Percentiles rank a stretch among this genome's conserved stretches.
Evolutionary conservation across 805 yeast species (phyloP).

Genomic region (Lachancea sp.): DNA sequence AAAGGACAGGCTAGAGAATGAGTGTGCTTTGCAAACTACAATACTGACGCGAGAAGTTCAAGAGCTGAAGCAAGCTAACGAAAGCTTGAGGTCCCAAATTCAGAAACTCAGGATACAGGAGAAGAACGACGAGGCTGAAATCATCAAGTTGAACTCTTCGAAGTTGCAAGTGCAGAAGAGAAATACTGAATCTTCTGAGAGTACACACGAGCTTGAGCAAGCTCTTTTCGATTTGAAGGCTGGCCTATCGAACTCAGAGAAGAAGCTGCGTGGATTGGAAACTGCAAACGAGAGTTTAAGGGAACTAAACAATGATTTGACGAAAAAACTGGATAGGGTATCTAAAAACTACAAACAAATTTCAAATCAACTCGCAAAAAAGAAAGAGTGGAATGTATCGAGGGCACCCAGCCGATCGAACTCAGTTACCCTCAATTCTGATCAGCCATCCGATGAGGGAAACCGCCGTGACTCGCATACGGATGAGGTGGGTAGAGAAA

Average conservation of each 20-base stretch:
- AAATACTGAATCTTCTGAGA: conserved; percentile 23
- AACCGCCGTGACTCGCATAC: conserved; percentile 20
- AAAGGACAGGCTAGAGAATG: conserved; percentile 52
- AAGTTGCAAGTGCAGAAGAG: conserved; percentile 29
- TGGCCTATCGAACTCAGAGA: conserved; percentile 46
- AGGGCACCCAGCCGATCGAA: conserved; percentile 34
- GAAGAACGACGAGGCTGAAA: conserved; percentile 27
- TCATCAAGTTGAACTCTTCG: conserved; percentile 9
- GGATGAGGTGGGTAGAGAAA: conserved; percentile 5
- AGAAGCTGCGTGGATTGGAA: conserved; percentile 51
- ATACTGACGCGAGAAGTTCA: conserved; percentile 62
- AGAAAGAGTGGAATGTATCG: conserved; percentile 34
- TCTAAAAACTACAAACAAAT: conserved; percentile 62
- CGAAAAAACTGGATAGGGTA: conserved; percentile 57
- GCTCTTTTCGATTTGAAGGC: conserved; percentile 41
- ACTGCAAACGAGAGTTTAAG: conserved; percentile 47
- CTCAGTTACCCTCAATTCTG: conserved; percentile 30
- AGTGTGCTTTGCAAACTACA: conserved; percentile 42
- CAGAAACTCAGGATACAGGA: conserved; percentile 36
- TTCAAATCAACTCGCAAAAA: conserved; percentile 49
- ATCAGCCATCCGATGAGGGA: conserved; percentile 7
- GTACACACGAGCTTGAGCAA: conserved; percentile 29
- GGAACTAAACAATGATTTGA: conserved; percentile 59
- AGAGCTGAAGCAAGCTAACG: conserved; percentile 43
- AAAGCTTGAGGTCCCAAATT: conserved; percentile 36